phyloP scores from a whole-genome alignment of 257 asterid genomes.

The Asclepias syriaca region DNA sequence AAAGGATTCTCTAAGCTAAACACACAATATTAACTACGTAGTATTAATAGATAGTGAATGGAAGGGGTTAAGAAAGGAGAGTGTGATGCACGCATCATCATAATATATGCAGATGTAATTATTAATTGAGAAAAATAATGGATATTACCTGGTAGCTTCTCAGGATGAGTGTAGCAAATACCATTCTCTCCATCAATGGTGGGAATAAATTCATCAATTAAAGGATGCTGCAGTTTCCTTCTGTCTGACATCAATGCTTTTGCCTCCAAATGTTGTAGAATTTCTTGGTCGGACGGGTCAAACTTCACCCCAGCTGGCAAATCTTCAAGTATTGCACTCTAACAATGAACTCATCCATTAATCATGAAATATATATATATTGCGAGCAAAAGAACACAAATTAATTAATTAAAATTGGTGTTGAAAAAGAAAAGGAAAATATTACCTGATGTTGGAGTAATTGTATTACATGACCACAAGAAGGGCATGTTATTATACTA shows the following conservation, averaged over 20 bases:
- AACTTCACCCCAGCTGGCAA: constrained; percentile 52
- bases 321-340: constrained; percentile 22
- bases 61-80: neutral
- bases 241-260: constrained; percentile 21
- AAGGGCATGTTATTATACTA: constrained; percentile 34
- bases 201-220: constrained; percentile 43
- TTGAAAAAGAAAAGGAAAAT: no score
- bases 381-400: no score
- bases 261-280: constrained; percentile 44
- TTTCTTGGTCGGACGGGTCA: constrained; percentile 49
- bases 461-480: constrained; percentile 40
- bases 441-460: constrained; percentile 36
- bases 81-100: constrained; percentile 14
- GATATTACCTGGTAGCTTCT: constrained; percentile 42
- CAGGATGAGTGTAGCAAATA: constrained; percentile 50
- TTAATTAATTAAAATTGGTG: no score
- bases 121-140: neutral
- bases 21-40: no score
- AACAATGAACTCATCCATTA: neutral
- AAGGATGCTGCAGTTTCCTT: constrained; percentile 39
- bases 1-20: no score
- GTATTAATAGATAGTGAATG: no score
- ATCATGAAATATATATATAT: no score
- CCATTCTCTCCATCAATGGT: constrained; percentile 48
- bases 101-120: neutral